Percentiles rank a stretch among this genome's conserved stretches.
phyloP scores from a whole-genome alignment of 192 early-diverging fungal genomes.

The Phycomyces blakesleeanus region DNA sequence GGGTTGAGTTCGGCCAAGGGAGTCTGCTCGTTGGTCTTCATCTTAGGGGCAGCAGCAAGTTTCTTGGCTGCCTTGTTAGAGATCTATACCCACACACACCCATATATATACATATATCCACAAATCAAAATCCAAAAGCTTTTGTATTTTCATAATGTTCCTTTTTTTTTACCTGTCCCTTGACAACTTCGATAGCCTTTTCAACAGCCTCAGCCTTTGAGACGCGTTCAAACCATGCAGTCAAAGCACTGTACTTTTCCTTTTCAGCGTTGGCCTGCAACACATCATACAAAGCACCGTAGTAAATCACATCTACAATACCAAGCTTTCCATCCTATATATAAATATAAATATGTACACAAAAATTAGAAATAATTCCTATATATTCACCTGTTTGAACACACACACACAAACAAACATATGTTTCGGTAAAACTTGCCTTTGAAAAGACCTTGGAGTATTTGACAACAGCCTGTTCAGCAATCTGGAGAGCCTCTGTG shows the following conservation, averaged over 20 bases:
- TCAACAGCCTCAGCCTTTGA: conserved; percentile 6
- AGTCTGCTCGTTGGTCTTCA: conserved; percentile 5
- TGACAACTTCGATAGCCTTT: conserved; percentile 12
- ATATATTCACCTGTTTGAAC: not conserved
- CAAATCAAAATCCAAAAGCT: too few relatives aligned
- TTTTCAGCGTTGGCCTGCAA: conserved; percentile 12
- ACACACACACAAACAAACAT: too few relatives aligned
- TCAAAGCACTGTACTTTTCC: conserved; percentile 15
- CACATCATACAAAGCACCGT: conserved; percentile 23
- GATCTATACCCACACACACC: not conserved
- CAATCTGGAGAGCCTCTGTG: conserved; percentile 7
- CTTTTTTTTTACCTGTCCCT: conserved; percentile 12
- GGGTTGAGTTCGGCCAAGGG: conserved; percentile 13
- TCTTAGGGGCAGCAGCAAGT: conserved; percentile 5
- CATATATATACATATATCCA: too few relatives aligned
- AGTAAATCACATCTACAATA: conserved; percentile 19
- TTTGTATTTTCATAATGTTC: not conserved
- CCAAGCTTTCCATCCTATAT: conserved; percentile 15
- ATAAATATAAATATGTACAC: not conserved
- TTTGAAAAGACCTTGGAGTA: conserved; percentile 13
- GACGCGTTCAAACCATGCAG: conserved; percentile 14
- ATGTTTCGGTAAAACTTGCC: conserved; percentile 1
- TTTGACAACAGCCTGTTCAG: not conserved
- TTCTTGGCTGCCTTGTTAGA: conserved; percentile 18
- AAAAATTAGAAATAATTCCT: not conserved